Base-by-base conservation (phyloP, 768 basidiomycete species). In the Leccinellum rugosiceps region DNA sequence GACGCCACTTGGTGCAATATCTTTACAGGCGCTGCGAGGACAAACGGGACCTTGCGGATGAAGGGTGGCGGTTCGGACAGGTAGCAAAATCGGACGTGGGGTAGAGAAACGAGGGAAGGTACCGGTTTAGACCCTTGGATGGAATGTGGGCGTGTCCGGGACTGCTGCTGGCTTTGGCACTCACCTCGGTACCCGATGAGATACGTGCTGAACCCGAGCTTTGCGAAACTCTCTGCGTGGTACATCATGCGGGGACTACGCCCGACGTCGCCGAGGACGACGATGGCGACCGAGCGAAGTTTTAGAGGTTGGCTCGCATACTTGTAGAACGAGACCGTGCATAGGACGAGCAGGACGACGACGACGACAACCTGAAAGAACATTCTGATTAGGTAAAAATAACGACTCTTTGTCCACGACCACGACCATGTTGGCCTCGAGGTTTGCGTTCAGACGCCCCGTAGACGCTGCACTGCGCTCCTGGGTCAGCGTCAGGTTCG, bases 211-310 rank as follows among this genome's bases (percentile, higher is more conserved):
- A 92, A 97, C 6, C 80, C 84, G 53, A 85, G 80, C 56, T 86
- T 82, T 38, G 92, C 88, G 68, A 99, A 91, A 68, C 91, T 94
- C 69, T 96, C 85, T 0, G 96, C 89, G 65, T 99, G 97, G 71
- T 98, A 98, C 92, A 98, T 96, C 92, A 98, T 98, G 53, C 97
- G 80, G 11, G 97, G 97, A 69, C 91, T 94, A 56, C 97, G 82
- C 2, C 96, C 97, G 49, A 99, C 85, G 75, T 99, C 97, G 10
- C 97, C 97, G 10, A 99, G 79, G 14, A 99, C 97, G 49, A 98
- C 75, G 54, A 98, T 84, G 4, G 86, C 90, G n/a, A 92, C 90
- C 3, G 92, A 85, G 17, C 88, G 86, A 28, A 82, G 69, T 48
- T 76, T 62, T 3, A 74, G 71, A 21, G 59, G 58, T 43, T 55